These are phyloP conservation scores for Fusarium phyllophilum DNA, from an alignment of 2,329 filamentous ascomycete species.

Conservation along the genomic window DNA sequence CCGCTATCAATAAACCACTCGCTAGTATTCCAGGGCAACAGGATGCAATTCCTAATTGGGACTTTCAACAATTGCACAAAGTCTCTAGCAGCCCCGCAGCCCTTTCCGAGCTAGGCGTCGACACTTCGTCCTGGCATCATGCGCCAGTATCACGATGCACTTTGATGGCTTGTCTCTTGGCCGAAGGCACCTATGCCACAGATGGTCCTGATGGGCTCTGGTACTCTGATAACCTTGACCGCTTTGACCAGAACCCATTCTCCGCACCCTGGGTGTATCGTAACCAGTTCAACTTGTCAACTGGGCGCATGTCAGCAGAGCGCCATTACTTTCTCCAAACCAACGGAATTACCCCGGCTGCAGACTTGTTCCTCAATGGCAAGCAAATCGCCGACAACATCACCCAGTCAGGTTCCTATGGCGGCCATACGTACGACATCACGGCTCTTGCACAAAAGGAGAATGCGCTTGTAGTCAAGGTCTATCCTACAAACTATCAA, in stretches of 20 bases:
- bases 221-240: background rate
- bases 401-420: background rate
- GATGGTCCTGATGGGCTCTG: background rate
- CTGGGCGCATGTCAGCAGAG: background rate
- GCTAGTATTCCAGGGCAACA: background rate
- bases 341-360: background rate
- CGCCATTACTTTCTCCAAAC: background rate
- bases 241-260: background rate
- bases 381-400: background rate
- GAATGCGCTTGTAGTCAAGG: background rate
- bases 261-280: background rate
- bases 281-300: background rate
- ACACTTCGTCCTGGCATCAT: background rate
- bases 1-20: no score
- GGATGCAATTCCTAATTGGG: background rate
- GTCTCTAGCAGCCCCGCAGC: background rate
- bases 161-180: background rate
- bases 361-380: background rate
- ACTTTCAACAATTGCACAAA: background rate
- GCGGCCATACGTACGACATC: background rate
- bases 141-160: background rate
- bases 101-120: background rate
- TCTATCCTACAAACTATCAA: background rate
- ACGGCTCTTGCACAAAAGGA: background rate
- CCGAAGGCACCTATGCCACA: background rate